phyloP scores from a whole-genome alignment of 768 basidiomycete species.

The Pluteus cervinus region DNA sequence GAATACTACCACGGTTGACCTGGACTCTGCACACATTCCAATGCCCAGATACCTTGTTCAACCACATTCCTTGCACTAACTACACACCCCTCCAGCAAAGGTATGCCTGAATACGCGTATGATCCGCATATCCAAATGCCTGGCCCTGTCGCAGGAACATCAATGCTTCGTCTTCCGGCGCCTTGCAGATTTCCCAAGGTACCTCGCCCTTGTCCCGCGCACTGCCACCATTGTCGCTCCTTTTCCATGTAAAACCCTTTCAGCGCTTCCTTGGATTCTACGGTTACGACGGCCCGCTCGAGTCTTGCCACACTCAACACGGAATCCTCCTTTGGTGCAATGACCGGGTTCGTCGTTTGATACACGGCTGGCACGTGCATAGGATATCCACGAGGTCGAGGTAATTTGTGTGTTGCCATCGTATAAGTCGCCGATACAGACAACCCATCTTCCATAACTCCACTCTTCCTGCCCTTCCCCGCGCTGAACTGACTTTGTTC shows the following conservation, averaged over 20 bases:
- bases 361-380: slow-evolving; percentile 33
- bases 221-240: slow-evolving; percentile 37
- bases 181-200: slow-evolving; percentile 50
- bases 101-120: slow-evolving; percentile 68
- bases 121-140: slow-evolving; percentile 71
- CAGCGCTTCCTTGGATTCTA: slow-evolving; percentile 45
- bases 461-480: background rate
- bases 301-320: slow-evolving; percentile 54
- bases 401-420: slow-evolving; percentile 66
- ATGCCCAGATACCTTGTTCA: slow-evolving; percentile 33
- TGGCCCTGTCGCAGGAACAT: slow-evolving; percentile 26
- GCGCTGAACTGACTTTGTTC: background rate
- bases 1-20: slow-evolving; percentile 16
- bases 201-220: slow-evolving; percentile 27
- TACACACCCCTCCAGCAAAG: slow-evolving; percentile 76
- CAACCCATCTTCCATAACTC: slow-evolving; percentile 2
- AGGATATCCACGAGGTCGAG: slow-evolving; percentile 28
- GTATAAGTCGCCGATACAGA: slow-evolving; percentile 44
- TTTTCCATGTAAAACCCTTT: slow-evolving; percentile 34
- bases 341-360: slow-evolving; percentile 73
- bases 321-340: slow-evolving; percentile 38
- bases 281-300: slow-evolving; percentile 57
- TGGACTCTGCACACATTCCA: slow-evolving; percentile 24
- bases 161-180: slow-evolving; percentile 26
- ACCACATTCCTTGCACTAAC: slow-evolving; percentile 59